phyloP scores from a whole-genome alignment of 1,284 basidiomycete species.

The Ganoderma sinense region DNA sequence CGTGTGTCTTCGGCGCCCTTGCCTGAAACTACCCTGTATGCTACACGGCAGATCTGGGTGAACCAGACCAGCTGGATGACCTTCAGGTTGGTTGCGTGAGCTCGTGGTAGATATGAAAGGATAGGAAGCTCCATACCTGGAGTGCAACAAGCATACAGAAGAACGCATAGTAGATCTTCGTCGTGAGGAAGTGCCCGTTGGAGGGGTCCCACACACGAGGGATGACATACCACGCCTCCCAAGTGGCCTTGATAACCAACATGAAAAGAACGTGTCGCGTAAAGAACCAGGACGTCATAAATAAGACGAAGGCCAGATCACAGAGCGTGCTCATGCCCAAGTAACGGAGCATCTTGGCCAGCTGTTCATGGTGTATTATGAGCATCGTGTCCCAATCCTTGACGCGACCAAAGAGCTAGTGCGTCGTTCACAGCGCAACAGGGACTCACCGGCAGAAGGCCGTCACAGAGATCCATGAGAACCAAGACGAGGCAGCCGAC shows the following conservation, averaged over 20 bases:
- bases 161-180: slow-evolving; percentile 57
- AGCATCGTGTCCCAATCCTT: slow-evolving; percentile 2
- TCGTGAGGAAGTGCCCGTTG: slow-evolving; percentile 64
- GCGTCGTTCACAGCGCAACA: neutral
- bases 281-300: slow-evolving; percentile 89
- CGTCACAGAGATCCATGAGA: slow-evolving; percentile 94
- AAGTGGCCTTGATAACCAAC: slow-evolving; percentile 69
- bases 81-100: slow-evolving; percentile 45
- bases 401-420: neutral
- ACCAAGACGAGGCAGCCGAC: slow-evolving; percentile 90
- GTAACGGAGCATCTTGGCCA: slow-evolving; percentile 96
- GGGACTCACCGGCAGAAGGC: slow-evolving; percentile 86
- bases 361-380: slow-evolving; percentile 47
- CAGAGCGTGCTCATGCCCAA: slow-evolving; percentile 72
- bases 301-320: slow-evolving; percentile 83
- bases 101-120: slow-evolving; percentile 15
- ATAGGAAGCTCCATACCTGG: slow-evolving; percentile 55
- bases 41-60: slow-evolving; percentile 83
- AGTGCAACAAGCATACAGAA: slow-evolving; percentile 63
- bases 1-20: slow-evolving; percentile 85
- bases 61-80: slow-evolving; percentile 87
- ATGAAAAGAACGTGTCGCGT: slow-evolving; percentile 87
- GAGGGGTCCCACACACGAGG: slow-evolving; percentile 67
- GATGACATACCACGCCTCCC: slow-evolving; percentile 59
- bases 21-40: slow-evolving; percentile 81